Evolutionary conservation across 2,329 filamentous ascomycete species (phyloP), one percentile per base, ranked within the genome.

Genomic region (Talaromyces sp.): DNA sequence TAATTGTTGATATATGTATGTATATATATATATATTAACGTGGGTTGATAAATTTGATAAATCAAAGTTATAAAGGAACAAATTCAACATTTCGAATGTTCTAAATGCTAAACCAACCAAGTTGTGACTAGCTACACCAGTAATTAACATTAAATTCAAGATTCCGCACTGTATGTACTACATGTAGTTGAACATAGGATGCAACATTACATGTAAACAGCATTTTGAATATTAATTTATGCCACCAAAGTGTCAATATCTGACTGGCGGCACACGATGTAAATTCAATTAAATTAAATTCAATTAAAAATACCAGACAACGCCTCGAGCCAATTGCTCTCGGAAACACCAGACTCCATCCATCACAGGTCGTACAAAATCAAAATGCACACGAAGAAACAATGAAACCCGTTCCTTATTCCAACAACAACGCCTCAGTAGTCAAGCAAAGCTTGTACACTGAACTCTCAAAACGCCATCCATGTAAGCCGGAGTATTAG

Each of bases 401-500:
- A 47, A 23, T 47, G 23, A 47, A 47, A 2, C 23, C 5, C 16
- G 16, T 40, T 40, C 36, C 16, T 7, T 14, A 30, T 53, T 16
- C 50, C 50, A 52, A 52, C 50, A 10, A 31, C 23, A 30, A 52
- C 50, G 12, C 27, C 50, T 16, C 50, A 53, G 27, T 9, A 53
- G 28, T n/a, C 12, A 53, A 53, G 50, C 34, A 40, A 47, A 42
- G 28, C 51, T 8, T 58, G 58, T 54, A 56, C 47, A 52, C 30
- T 51, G 16, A 56, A 47, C 54, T 33, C 40, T 54, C 36, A 59
- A 23, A 63, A 63, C 61, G 61, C 63, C 63, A 52, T 34, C 47
- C 59, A 59, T 56, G 62, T 55, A 60, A 55, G 30, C 47, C 50
- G 54, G 44, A 60, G 54, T 36, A 53, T 58, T 34, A 44, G 34